Percentiles rank a stretch among this genome's conserved stretches.
Conservation (phyloP, 805 yeast species). For the Sporopachydermia lactativora region DNA sequence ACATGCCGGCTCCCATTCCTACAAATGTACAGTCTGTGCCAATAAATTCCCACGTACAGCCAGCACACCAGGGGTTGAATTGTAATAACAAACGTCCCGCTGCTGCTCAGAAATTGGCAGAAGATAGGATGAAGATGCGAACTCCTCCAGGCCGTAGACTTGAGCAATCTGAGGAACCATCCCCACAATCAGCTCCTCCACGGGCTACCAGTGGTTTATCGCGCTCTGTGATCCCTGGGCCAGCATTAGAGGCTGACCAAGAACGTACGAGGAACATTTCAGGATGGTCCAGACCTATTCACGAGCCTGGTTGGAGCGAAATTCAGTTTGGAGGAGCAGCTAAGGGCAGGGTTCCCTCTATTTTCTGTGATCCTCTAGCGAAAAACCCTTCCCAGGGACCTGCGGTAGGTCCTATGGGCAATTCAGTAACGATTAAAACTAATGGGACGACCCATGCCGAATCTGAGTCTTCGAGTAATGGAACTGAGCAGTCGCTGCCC, state of each 20-base stretch:
- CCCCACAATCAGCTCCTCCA: not conserved
- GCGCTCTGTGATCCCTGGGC: too few relatives aligned
- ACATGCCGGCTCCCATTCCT: too few relatives aligned
- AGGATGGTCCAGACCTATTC: not conserved
- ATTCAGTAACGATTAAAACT: not conserved
- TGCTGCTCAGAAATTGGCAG: not conserved
- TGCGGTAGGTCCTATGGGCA: not conserved
- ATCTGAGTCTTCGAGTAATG: not conserved
- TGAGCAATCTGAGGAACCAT: not conserved
- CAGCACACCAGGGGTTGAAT: not conserved
- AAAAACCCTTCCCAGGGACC: constrained; percentile 1
- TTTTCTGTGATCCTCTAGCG: not conserved
- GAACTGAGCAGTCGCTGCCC: not conserved
- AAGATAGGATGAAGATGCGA: not conserved
- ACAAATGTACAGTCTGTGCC: too few relatives aligned
- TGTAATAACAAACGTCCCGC: not conserved
- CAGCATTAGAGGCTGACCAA: too few relatives aligned
- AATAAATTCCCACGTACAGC: too few relatives aligned
- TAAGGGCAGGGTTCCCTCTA: not conserved
- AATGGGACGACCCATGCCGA: not conserved
- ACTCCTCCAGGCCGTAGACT: not conserved
- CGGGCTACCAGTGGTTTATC: too few relatives aligned
- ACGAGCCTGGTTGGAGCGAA: not conserved
- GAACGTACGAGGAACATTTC: too few relatives aligned
- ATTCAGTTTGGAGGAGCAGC: not conserved